Evolutionary conservation across 106 monocot genomes (phyloP), one percentile per base, ranked within the genome.

Genomic region (Vanilla planifolia): DNA sequence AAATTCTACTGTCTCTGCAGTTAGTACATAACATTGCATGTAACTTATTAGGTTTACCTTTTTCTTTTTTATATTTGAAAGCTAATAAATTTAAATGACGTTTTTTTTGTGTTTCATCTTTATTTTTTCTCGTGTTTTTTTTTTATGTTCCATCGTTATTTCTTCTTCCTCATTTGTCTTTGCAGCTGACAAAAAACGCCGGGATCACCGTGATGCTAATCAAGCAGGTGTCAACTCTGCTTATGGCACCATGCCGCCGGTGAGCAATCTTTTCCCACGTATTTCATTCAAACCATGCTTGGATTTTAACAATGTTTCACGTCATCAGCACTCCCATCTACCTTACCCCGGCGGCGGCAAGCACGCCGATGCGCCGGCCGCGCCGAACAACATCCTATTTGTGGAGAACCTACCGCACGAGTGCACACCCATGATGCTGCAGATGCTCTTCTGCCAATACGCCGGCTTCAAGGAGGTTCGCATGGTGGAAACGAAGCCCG

Each of bases 361-460:
- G 67, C 56, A 73, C 43, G 77, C 76, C 2, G 96, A 91, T 36
- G 82, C 61, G 11, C 83, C 84, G 24, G 81, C 81, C 3, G 71
- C 75, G 21, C 95, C 95, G 45, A 95, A 90, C 72, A 95, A 72
- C 75, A 95, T 95, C 6, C 47, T 95, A 42, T 95, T 95, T 51
- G 73, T 95, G 23, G 90, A 95, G 78, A 86, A 86, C 58, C 86
- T 95, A 27, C 89, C 94, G 1, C 86, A 86, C 3, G 94, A 95
- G 36, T 77, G 75, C n/a, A 90, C 83, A 4, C 71, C 94, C 0
- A 78, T 95, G 86, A 90, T 95, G 94, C 73, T 86, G 27, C 90
- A 95, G 28, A 95, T 95, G 95, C 78, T 95, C 9, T 95, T 91
- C 70, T 80, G 80, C 46, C 90, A 91, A 66, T 96, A 96, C 56